Evolutionary conservation across 345 rosid species (phyloP).

Genomic region (Eutrema yunnanense): DNA sequence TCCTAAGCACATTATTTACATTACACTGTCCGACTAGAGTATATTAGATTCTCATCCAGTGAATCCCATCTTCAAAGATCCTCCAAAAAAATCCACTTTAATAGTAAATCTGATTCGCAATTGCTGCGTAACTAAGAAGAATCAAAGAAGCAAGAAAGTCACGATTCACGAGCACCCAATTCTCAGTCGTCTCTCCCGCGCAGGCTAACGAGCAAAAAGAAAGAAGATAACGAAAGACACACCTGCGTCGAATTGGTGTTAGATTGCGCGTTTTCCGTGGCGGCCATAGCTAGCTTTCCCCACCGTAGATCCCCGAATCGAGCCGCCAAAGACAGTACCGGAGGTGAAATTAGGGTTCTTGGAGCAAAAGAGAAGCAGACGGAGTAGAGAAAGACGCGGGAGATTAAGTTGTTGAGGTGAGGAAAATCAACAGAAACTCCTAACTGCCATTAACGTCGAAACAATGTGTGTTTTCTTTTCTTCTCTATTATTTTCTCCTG

Average conservation of each 20-base stretch:
- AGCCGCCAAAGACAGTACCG: slow-evolving; percentile 4
- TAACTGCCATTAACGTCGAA: slow-evolving; percentile 49
- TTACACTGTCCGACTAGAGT: neutral
- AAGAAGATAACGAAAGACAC: slow-evolving; percentile 6
- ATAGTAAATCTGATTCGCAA: neutral
- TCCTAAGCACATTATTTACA: neutral
- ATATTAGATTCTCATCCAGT: neutral
- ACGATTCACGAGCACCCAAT: neutral
- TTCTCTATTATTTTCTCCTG: slow-evolving; percentile 23
- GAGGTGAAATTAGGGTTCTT: slow-evolving; percentile 47
- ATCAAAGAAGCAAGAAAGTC: neutral
- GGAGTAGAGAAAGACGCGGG: slow-evolving; percentile 22
- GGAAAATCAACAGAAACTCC: slow-evolving; percentile 43
- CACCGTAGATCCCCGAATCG: slow-evolving; percentile 19
- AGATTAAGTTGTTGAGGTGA: slow-evolving; percentile 11
- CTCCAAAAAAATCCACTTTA: neutral
- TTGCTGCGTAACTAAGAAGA: neutral
- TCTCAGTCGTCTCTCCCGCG: slow-evolving; percentile 18
- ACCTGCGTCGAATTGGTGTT: slow-evolving; percentile 82
- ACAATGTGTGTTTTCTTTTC: neutral
- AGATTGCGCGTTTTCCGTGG: slow-evolving; percentile 36
- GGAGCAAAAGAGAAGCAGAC: slow-evolving; percentile 22
- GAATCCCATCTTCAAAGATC: neutral
- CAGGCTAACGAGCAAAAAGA: slow-evolving; percentile 2
- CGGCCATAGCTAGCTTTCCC: slow-evolving; percentile 49